These are phyloP conservation scores for Sonneratia caseolaris DNA, from an alignment of 345 rosid species.

Conservation along the genomic window DNA sequence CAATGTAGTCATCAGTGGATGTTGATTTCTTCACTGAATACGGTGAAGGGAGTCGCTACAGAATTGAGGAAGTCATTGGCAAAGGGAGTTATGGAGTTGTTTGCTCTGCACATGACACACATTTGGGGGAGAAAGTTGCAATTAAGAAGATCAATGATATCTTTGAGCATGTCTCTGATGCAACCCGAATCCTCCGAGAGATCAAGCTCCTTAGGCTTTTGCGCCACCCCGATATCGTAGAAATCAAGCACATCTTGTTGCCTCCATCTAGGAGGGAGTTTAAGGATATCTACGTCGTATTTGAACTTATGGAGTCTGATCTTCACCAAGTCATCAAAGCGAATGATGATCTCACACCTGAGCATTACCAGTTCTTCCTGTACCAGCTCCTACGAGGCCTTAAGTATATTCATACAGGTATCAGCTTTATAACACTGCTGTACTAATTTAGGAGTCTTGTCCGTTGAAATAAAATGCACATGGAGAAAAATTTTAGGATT, in stretches of 20 bases:
- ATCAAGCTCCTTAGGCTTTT: conserved; percentile 78
- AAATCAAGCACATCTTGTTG: conserved; percentile 83
- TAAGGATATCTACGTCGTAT: conserved; percentile 79
- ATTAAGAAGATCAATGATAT: conserved; percentile 87
- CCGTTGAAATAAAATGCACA: background rate
- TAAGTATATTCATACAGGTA: conserved; percentile 95
- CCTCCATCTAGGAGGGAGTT: conserved; percentile 89
- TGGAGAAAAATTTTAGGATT: background rate
- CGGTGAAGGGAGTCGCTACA: conserved; percentile 85
- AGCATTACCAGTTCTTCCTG: conserved; percentile 84
- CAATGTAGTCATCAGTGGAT: conserved; percentile 60
- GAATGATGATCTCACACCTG: conserved; percentile 84
- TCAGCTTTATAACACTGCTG: conserved; percentile 5
- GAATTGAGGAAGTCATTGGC: conserved; percentile 84
- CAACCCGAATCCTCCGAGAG: conserved; percentile 86
- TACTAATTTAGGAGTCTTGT: background rate
- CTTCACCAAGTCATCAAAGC: conserved; percentile 90
- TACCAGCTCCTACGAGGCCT: conserved; percentile 93
- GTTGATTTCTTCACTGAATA: conserved; percentile 87
- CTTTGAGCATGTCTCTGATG: conserved; percentile 89
- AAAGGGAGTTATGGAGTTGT: conserved; percentile 95
- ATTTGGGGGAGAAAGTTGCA: conserved; percentile 75
- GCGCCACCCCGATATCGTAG: conserved; percentile 88
- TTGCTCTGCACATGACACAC: conserved; percentile 78
- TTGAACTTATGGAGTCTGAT: conserved; percentile 90